Conservation (phyloP, 129 eudicot genomes). For the Chrysanthemum lavandulifolium region DNA sequence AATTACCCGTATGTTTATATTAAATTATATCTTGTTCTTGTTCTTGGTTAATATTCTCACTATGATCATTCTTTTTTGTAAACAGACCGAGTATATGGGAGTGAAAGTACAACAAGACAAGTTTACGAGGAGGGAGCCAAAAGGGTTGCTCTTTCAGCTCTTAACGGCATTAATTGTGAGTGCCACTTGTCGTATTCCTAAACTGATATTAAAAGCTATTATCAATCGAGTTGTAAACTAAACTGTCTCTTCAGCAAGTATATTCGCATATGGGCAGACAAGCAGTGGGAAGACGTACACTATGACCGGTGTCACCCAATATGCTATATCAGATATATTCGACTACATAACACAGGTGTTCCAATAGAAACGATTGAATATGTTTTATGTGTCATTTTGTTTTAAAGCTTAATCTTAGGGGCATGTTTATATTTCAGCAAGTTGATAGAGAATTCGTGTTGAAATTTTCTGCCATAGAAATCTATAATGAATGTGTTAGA, state of each 20-base stretch:
- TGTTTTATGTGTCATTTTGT: neutral
- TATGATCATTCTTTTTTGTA: slow-evolving; percentile 6
- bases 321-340: slow-evolving; percentile 70
- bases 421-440: slow-evolving; percentile 39
- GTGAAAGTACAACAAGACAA: slow-evolving; percentile 55
- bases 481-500: slow-evolving; percentile 86
- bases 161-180: slow-evolving; percentile 85
- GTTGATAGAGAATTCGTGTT: slow-evolving; percentile 63
- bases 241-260: slow-evolving; percentile 61
- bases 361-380: neutral
- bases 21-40: neutral
- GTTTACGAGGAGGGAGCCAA: slow-evolving; percentile 91
- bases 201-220: slow-evolving; percentile 3
- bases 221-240: slow-evolving; percentile 8
- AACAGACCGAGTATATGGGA: slow-evolving; percentile 69
- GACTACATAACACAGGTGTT: slow-evolving; percentile 58
- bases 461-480: slow-evolving; percentile 94
- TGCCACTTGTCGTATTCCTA: neutral
- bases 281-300: slow-evolving; percentile 99
- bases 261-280: slow-evolving; percentile 98
- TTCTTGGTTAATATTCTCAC: neutral
- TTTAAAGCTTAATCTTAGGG: slow-evolving; percentile 4
- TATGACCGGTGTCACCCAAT: slow-evolving; percentile 81
- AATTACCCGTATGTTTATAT: neutral
- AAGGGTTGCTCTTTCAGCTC: slow-evolving; percentile 75